Evolutionary conservation across 805 yeast species (phyloP).

Genomic region (Saccharomycopsis amapae): DNA sequence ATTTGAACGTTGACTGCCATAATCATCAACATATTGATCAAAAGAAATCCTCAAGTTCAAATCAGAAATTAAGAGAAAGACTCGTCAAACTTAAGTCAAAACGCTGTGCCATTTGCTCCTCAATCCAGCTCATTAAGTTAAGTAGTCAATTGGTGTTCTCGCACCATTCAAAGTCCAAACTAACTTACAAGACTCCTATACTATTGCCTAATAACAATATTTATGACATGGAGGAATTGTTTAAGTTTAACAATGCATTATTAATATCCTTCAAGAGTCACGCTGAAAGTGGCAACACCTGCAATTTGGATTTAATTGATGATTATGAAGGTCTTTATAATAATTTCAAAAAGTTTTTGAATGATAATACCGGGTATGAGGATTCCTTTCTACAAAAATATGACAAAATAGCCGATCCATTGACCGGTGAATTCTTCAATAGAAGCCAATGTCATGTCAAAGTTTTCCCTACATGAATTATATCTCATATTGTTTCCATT

Average conservation of each 20-base stretch:
- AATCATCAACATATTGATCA: too few relatives aligned
- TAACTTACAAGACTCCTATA: conserved; percentile 18
- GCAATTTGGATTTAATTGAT: conserved; percentile 2
- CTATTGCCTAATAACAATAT: conserved; percentile 20
- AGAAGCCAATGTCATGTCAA: conserved; percentile 7
- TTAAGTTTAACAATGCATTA: conserved; percentile 13
- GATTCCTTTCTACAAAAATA: neutral
- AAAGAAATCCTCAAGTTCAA: neutral
- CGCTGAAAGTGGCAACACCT: neutral
- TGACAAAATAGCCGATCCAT: conserved; percentile 16
- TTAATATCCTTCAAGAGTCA: conserved; percentile 1
- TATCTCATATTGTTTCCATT: neutral
- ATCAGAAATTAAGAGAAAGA: conserved; percentile 4
- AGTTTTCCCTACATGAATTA: conserved; percentile 20
- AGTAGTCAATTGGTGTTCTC: conserved; percentile 11
- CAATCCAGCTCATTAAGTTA: conserved; percentile 15
- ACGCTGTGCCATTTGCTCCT: conserved; percentile 20
- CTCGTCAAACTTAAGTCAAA: conserved; percentile 12
- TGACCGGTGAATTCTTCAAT: conserved; percentile 17
- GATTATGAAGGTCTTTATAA: neutral
- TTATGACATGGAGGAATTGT: conserved; percentile 15
- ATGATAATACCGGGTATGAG: neutral
- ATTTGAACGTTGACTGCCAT: conserved; percentile 2
- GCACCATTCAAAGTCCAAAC: conserved; percentile 19
- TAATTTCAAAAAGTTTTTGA: neutral